A percentile compares a stretch with the other conserved stretches of the same genome.
Conservation (phyloP, 2,329 filamentous ascomycete genomes). For the Torrubiella hemipterigena region DNA sequence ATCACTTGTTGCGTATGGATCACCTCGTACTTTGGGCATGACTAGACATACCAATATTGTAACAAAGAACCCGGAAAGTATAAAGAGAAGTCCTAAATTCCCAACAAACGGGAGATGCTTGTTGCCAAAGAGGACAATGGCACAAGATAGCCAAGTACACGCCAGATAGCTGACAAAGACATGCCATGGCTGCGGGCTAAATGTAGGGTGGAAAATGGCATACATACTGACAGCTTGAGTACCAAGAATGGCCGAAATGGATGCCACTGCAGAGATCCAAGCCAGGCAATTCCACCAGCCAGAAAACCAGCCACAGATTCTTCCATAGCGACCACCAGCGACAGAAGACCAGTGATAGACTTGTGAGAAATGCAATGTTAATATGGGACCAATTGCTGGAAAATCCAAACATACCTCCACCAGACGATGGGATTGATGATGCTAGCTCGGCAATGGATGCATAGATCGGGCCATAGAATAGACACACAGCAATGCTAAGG, state of each 20-base stretch:
- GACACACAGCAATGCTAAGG: constrained; percentile 21
- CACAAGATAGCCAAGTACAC: constrained; percentile 25
- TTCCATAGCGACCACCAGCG: constrained; percentile 41
- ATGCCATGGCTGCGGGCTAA: constrained; percentile 25
- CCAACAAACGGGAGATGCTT: constrained; percentile 38
- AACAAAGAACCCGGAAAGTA: constrained; percentile 40
- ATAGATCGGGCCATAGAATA: constrained; percentile 46
- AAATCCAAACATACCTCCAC: constrained; percentile 19
- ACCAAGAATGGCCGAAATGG: constrained; percentile 27
- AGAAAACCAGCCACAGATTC: constrained; percentile 32
- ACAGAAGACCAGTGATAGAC: constrained; percentile 52
- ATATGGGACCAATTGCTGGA: neutral
- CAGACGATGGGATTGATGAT: constrained; percentile 48
- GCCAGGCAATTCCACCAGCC: constrained; percentile 34
- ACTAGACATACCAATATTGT: constrained; percentile 42
- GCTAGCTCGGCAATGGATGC: constrained; percentile 49
- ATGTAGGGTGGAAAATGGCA: constrained; percentile 24
- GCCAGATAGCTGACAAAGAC: constrained; percentile 29
- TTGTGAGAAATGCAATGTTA: neutral
- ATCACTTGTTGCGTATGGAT: constrained; percentile 16
- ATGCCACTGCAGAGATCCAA: constrained; percentile 25
- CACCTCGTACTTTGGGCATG: constrained; percentile 27
- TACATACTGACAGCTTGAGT: constrained; percentile 32
- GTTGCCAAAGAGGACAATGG: constrained; percentile 40
- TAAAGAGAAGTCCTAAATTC: constrained; percentile 36